These are phyloP conservation scores for Sclerotinia subarctica DNA, from an alignment of 2,329 filamentous ascomycete genomes.

Conservation along the genomic window DNA sequence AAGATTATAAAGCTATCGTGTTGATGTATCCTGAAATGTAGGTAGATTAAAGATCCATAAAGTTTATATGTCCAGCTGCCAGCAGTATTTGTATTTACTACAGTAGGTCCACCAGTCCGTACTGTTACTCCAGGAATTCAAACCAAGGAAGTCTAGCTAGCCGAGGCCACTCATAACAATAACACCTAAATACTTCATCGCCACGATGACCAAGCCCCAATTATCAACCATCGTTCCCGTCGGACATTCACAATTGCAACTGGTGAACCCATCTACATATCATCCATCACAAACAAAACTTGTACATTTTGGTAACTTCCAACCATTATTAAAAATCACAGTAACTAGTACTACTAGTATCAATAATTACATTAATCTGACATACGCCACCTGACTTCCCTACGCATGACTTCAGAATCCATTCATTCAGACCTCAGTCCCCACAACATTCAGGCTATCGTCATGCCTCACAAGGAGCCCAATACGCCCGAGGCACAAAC, in stretches of 20 bases:
- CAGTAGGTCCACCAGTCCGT: background rate
- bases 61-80: background rate
- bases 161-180: background rate
- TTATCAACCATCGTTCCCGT: background rate
- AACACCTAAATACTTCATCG: background rate
- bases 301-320: background rate
- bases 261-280: background rate
- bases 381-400: background rate
- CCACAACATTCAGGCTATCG: constrained; percentile 14
- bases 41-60: background rate
- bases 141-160: background rate
- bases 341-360: background rate
- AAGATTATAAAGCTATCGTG: background rate
- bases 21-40: background rate
- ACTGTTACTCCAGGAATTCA: background rate
- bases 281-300: background rate
- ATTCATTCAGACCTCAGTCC: constrained; percentile 7
- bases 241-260: background rate
- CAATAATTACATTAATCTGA: background rate
- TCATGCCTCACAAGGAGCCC: constrained; percentile 34
- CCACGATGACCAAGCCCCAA: constrained; percentile 2
- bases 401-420: constrained; percentile 17
- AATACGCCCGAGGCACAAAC: constrained; percentile 13
- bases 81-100: background rate
- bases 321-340: background rate